Evolutionary conservation across 23 red algal genomes (phyloP).

Genomic region (Chondrus crispus): DNA sequence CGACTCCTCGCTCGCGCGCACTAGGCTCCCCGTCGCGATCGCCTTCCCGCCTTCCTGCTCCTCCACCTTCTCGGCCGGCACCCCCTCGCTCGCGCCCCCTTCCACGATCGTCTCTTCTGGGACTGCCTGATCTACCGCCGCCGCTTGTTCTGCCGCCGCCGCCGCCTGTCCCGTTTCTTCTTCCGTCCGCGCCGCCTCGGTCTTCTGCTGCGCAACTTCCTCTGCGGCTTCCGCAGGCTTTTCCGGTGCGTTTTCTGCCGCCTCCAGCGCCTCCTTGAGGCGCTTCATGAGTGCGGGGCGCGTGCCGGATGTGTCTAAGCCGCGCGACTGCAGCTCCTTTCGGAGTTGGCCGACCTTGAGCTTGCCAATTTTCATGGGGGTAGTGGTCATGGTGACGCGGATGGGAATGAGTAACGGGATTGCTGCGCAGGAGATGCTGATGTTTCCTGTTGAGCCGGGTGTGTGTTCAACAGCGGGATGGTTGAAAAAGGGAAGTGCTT

Average conservation of each 20-base stretch:
- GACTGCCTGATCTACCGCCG: not conserved
- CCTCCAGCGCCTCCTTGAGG: conserved; percentile 39
- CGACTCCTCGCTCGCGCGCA: not conserved
- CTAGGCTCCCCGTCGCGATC: not conserved
- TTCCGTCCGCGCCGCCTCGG: not conserved
- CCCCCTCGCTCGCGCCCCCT: not conserved
- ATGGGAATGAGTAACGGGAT: not conserved
- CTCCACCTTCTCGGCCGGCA: not conserved
- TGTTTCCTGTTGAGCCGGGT: not conserved
- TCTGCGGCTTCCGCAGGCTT: not conserved
- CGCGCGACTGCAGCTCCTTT: conserved; percentile 51
- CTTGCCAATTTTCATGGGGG: conserved; percentile 67
- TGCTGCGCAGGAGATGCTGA: not conserved
- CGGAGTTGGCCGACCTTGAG: conserved; percentile 72
- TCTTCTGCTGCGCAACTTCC: not conserved
- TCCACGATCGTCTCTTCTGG: not conserved
- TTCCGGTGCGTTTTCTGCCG: not conserved
- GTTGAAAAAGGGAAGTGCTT: too few species aligned
- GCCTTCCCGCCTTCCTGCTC: not conserved
- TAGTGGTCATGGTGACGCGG: not conserved
- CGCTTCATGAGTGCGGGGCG: conserved; percentile 59
- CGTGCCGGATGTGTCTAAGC: conserved; percentile 46
- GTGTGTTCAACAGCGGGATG: too few species aligned
- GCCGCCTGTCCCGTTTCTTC: not conserved
- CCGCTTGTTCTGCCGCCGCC: not conserved